Evolutionary conservation across 2,329 filamentous ascomycete species (phyloP).

Genomic region (Gaeumannomyces tritici): DNA sequence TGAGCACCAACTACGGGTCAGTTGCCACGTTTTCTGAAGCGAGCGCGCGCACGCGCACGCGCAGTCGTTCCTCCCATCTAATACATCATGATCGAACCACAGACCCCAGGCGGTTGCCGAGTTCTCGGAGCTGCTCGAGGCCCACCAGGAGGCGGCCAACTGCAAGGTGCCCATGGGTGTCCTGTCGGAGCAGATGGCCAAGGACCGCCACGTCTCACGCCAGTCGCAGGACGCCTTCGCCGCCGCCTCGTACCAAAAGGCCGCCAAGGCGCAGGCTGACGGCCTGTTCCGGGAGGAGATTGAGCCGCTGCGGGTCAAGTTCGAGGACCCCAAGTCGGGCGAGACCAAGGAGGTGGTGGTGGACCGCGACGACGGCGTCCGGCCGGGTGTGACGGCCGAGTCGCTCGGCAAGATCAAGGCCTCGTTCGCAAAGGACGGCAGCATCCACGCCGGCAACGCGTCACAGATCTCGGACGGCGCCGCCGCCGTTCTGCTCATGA

Average conservation of each 20-base stretch:
- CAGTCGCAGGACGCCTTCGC: conserved; percentile 84
- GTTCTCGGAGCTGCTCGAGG: conserved; percentile 83
- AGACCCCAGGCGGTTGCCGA: conserved; percentile 79
- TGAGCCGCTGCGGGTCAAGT: conserved; percentile 74
- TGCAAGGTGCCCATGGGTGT: conserved; percentile 98
- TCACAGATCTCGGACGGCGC: conserved; percentile 94
- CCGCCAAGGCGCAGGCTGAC: conserved; percentile 68
- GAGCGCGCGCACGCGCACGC: not conserved
- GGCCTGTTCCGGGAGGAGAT: conserved; percentile 96
- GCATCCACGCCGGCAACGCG: conserved; percentile 93
- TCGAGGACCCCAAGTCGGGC: conserved; percentile 81
- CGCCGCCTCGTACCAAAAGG: conserved; percentile 87
- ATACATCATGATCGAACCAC: not conserved
- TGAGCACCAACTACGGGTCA: conserved; percentile 85
- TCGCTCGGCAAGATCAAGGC: conserved; percentile 83
- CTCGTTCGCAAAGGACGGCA: conserved; percentile 73
- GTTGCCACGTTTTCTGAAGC: conserved; percentile 20
- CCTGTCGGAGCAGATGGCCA: conserved; percentile 89
- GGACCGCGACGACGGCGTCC: conserved; percentile 76
- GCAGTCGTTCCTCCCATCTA: not conserved
- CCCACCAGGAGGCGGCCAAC: conserved; percentile 73
- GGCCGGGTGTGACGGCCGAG: conserved; percentile 77
- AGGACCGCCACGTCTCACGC: conserved; percentile 66
- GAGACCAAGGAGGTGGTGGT: conserved; percentile 80
- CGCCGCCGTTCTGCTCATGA: conserved; percentile 92